Base-by-base conservation (phyloP, 257 asterid species). In the Apocynum venetum region DNA sequence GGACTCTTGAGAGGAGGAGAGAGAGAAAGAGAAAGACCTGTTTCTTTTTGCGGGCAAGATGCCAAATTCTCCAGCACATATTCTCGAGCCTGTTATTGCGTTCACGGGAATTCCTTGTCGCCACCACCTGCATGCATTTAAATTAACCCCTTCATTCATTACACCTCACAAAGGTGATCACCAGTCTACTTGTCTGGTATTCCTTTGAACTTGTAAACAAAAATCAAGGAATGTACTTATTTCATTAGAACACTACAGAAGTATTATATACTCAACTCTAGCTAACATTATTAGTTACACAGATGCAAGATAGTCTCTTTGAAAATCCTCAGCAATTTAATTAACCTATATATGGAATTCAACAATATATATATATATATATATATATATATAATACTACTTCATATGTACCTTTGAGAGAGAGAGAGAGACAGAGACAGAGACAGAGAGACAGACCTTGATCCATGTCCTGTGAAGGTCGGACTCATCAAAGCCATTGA, bases 21-120 rank as follows among this genome's bases (percentile, higher is more conserved):
- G 52, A n/a, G 19, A 13, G 60, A 19, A 3, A 4, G 38, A 70
- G 38, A 59, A 15, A 1, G 11, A 91, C 94, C 92, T 91, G 92
- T 73, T 89, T 89, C 89, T 89, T 91, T 80, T 81, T 87, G 64
- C 97, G 89, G 74, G 95, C 78, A 57, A 91, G 93, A 83, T 89
- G 91, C 95, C 97, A 91, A 68, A 91, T 88, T 43, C 95, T 89
- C 97, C 97, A 88, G 84, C 93, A 91, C 92, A 89, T 89, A 74
- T 88, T 87, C 86, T 89, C 96, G 2, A 91, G 91, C 89, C 94
- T 83, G 84, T 83, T 89, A 70, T 83, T 86, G 71, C 91, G 86
- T 70, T 86, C 90, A 41, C 82, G 84, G 63, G 88, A 81, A 72
- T 86, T 88, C 85, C 97, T 88, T 73, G 91, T 87, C 49, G 97